Conservation (phyloP, 2,329 filamentous ascomycete genomes). For the Pseudonectria foliicola region DNA sequence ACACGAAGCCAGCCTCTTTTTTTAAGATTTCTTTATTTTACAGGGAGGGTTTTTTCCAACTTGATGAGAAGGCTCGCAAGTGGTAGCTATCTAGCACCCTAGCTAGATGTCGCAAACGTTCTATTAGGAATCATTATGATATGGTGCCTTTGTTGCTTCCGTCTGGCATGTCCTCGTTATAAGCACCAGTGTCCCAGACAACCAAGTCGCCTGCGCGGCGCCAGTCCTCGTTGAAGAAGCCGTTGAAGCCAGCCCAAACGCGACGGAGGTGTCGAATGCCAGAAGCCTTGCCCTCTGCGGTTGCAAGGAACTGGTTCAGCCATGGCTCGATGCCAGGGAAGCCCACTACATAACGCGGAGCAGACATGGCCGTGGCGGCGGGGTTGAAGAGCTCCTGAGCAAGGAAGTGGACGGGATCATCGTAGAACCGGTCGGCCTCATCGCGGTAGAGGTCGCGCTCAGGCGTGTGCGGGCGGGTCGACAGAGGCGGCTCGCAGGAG, state of each 20-base stretch:
- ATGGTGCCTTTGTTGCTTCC: background rate
- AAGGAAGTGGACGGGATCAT: slow-evolving; percentile 52
- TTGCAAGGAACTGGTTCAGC: slow-evolving; percentile 38
- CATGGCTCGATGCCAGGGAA: slow-evolving; percentile 51
- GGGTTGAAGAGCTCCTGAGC: slow-evolving; percentile 40
- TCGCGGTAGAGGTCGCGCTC: slow-evolving; percentile 68
- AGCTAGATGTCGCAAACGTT: too few species aligned
- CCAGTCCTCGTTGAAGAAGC: slow-evolving; percentile 56
- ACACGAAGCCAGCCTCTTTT: background rate
- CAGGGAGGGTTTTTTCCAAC: too few species aligned
- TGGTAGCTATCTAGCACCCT: too few species aligned
- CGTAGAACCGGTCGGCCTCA: slow-evolving; percentile 89
- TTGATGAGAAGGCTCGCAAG: too few species aligned
- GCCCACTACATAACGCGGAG: slow-evolving; percentile 53
- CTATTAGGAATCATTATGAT: too few species aligned
- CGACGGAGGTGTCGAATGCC: slow-evolving; percentile 34
- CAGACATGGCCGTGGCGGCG: slow-evolving; percentile 8
- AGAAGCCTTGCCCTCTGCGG: slow-evolving; percentile 31
- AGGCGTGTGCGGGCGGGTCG: slow-evolving; percentile 48
- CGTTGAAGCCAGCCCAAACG: slow-evolving; percentile 53
- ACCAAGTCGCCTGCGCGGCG: slow-evolving; percentile 49
- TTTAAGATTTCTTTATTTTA: too few species aligned
- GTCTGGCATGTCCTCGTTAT: slow-evolving; percentile 8
- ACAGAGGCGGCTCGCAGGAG: slow-evolving; percentile 81
- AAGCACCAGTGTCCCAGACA: slow-evolving; percentile 49